Evolutionary conservation across 2,329 filamentous ascomycete species (phyloP).

Genomic region (Cladobotryum protrusum): DNA sequence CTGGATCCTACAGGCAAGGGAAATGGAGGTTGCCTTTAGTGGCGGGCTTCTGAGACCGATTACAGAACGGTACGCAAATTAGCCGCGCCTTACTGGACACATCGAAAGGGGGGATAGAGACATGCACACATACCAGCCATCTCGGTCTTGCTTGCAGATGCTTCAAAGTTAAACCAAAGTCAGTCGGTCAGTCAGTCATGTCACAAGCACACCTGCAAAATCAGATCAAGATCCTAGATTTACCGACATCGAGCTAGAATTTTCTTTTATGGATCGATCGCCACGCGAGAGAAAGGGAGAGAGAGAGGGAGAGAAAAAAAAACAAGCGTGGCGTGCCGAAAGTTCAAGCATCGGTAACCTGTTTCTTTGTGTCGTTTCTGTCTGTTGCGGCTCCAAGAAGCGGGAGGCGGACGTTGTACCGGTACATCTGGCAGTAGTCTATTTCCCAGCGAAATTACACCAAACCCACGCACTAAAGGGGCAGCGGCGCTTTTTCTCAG

Average conservation of each 20-base stretch:
- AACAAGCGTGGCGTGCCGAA: too few species aligned
- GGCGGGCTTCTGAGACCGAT: neutral
- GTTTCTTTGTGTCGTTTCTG: neutral
- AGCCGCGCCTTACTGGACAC: too few species aligned
- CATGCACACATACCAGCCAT: neutral
- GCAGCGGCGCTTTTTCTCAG: neutral
- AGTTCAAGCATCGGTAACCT: too few species aligned
- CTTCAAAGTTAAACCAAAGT: too few species aligned
- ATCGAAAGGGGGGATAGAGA: too few species aligned
- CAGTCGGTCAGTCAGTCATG: too few species aligned
- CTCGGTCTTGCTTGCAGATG: too few species aligned
- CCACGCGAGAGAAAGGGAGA: neutral
- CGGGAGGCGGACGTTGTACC: conserved; percentile 14
- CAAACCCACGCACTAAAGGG: neutral
- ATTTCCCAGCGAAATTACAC: conserved; percentile 13
- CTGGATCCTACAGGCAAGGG: neutral
- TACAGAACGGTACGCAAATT: too few species aligned
- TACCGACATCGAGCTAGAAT: too few species aligned
- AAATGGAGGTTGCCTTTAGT: neutral
- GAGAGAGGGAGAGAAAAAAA: too few species aligned
- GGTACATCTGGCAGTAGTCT: conserved; percentile 12
- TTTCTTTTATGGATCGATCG: neutral
- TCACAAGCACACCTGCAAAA: too few species aligned
- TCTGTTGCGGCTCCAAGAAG: neutral
- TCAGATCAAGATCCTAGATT: too few species aligned